Base-by-base conservation (phyloP, 345 rosid genomes). In the Melaleuca quinquenervia region DNA sequence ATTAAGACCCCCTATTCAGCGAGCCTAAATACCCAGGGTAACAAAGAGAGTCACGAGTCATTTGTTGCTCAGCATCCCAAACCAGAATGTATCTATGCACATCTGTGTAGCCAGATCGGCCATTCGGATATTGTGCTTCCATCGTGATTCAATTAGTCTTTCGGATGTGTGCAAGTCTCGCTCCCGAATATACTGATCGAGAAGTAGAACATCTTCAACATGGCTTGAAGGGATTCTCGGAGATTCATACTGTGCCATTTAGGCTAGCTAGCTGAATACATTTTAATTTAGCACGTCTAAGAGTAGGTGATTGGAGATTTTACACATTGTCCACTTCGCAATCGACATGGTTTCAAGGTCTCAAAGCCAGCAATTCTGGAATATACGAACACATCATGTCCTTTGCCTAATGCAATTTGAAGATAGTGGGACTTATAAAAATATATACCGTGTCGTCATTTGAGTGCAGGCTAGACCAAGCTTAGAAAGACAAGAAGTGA, bases 391-490 rank as follows among this genome's bases (percentile, higher is more conserved):
- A 12, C 6, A n/a, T n/a, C 6, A 11, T 58, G 18, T 32, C 7
- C 70, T 58, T 58, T 12, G 70, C 70, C 70, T 58, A 58, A 58
- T 58, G 70, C 32, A 58, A n/a, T 26, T 10, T 11, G 32, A n/a
- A n/a, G 32, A 58, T 12, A n/a, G n/a, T 11, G 70, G 78, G 78
- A 70, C 2, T 70, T 32, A 8, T 41, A 41, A 41, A 41, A 41
- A 41, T 41, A 41, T 41, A 70, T 41, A 18, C 48, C 48, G 0
- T 36, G 48, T 70, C 13, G 24, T 70, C 78, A 18, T 70, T 36
- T 24, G 83, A 80, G 13, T 84, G 86, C 89, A 92, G 96, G 93
- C 93, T 8, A 91, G 94, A 74, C 88, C 90, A 1, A 91, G 93
- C 88, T 53, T 94, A 62, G 93, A 91, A 87, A 84, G 83, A 52